Conservation (phyloP, 345 rosid species). For the Litchi chinensis region DNA sequence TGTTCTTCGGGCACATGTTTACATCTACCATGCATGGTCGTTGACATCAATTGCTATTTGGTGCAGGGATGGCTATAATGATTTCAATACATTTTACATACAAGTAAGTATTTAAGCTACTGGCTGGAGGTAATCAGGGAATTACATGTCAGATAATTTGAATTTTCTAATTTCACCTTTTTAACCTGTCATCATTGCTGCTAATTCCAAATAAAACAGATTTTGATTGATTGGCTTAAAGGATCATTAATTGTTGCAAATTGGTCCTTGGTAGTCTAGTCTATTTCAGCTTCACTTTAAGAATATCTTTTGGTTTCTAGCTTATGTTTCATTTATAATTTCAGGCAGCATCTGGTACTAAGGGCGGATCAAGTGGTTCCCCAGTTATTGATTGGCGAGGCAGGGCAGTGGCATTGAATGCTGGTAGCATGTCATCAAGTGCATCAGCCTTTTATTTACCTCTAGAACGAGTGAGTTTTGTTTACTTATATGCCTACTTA, state of each 20-base stretch:
- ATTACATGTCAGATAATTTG: not conserved
- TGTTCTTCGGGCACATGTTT: not conserved
- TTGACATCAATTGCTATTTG: constrained; percentile 32
- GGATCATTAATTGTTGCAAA: not conserved
- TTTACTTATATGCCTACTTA: constrained; percentile 10
- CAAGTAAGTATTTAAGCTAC: constrained; percentile 63
- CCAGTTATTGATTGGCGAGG: constrained; percentile 97
- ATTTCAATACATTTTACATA: constrained; percentile 97
- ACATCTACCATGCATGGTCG: not conserved
- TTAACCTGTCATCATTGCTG: not conserved
- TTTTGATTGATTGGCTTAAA: not conserved
- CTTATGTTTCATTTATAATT: constrained; percentile 21
- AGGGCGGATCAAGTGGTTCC: constrained; percentile 99
- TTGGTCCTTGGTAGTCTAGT: not conserved
- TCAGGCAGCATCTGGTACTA: constrained; percentile 97
- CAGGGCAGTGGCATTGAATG: constrained; percentile 95
- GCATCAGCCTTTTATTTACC: constrained; percentile 93
- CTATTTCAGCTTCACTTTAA: not conserved
- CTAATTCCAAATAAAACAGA: not conserved
- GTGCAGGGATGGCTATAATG: constrained; percentile 98
- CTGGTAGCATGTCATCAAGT: constrained; percentile 86
- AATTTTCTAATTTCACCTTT: constrained; percentile 4
- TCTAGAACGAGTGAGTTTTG: constrained; percentile 67
- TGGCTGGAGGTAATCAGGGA: not conserved
- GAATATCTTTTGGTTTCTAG: not conserved